Evolutionary conservation across 257 asterid species (phyloP).

Genomic region (Plantago elongata): DNA sequence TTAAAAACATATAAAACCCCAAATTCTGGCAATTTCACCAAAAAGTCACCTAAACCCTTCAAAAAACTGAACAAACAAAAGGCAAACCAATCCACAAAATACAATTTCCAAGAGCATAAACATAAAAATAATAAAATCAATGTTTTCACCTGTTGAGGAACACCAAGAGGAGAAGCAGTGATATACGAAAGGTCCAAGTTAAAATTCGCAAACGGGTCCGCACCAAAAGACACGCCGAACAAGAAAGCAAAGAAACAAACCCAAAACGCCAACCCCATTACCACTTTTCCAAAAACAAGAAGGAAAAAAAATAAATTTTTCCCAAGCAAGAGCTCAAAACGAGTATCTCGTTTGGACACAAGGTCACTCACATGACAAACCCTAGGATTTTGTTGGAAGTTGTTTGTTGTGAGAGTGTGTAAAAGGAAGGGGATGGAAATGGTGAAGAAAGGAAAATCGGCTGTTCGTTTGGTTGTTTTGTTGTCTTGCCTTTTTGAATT

Average conservation of each 20-base stretch:
- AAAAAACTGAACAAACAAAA: background rate
- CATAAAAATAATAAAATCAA: background rate
- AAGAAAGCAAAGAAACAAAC: conserved; percentile 35
- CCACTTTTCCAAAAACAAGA: conserved; percentile 18
- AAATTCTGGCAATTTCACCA: no score
- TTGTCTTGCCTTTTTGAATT: background rate
- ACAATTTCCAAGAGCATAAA: background rate
- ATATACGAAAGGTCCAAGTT: conserved; percentile 66
- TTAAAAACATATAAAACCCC: no score
- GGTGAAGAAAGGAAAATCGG: conserved; percentile 1
- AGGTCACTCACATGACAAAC: conserved; percentile 5
- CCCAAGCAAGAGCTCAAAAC: background rate
- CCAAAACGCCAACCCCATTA: conserved; percentile 22
- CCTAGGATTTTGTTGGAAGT: no score
- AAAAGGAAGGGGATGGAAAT: background rate
- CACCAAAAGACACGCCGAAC: conserved; percentile 40
- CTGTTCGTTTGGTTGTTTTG: background rate
- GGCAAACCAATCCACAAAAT: background rate
- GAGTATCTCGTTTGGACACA: conserved; percentile 1
- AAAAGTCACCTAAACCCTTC: background rate
- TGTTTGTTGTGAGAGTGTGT: conserved; percentile 11
- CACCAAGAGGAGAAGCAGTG: conserved; percentile 87
- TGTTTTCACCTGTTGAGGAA: conserved; percentile 77
- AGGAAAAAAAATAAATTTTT: background rate
- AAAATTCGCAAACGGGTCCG: conserved; percentile 59